These are phyloP conservation scores for Elongisporangium undulatum DNA, from an alignment of 352 stramenopile species.

Conservation along the genomic window DNA sequence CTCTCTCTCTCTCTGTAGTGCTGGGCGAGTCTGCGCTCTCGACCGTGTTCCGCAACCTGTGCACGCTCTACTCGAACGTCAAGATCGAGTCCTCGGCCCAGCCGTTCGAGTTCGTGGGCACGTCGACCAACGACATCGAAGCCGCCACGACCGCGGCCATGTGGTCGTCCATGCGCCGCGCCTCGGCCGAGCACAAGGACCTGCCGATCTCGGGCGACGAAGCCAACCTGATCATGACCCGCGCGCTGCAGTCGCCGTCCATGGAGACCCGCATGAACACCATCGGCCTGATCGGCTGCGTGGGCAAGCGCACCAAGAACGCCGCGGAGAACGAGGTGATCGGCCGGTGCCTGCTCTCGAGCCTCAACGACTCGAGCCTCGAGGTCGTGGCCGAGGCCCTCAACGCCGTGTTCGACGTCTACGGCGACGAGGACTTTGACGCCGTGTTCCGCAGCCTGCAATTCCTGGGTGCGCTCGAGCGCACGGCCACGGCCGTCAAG, in stretches of 20 bases:
- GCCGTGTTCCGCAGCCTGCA: slow-evolving; percentile 58
- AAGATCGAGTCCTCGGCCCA: slow-evolving; percentile 32
- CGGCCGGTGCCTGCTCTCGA: slow-evolving; percentile 47
- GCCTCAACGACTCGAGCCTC: slow-evolving; percentile 62
- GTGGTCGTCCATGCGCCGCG: slow-evolving; percentile 62
- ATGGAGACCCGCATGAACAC: slow-evolving; percentile 71
- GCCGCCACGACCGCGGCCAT: slow-evolving; percentile 67
- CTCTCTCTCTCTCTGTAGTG: slow-evolving; percentile 2
- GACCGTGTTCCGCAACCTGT: slow-evolving; percentile 78
- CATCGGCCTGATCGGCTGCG: slow-evolving; percentile 72
- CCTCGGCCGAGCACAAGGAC: slow-evolving; percentile 42
- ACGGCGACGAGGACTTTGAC: slow-evolving; percentile 78
- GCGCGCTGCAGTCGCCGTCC: slow-evolving; percentile 53
- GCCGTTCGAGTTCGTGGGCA: slow-evolving; percentile 32
- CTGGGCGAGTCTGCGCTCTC: slow-evolving; percentile 50
- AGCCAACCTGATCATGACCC: slow-evolving; percentile 61
- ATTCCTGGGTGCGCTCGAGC: slow-evolving; percentile 62
- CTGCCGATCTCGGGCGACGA: slow-evolving; percentile 54
- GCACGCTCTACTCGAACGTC: slow-evolving; percentile 66
- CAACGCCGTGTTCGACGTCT: slow-evolving; percentile 87
- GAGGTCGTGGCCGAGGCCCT: slow-evolving; percentile 83
- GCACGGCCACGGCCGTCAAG: slow-evolving; percentile 53
- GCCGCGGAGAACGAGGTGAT: slow-evolving; percentile 68
- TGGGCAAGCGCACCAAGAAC: slow-evolving; percentile 67
- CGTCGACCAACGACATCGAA: slow-evolving; percentile 56